These are phyloP conservation scores for Acanthochlamys bracteata DNA, from an alignment of 106 monocot genomes.

Conservation along the genomic window DNA sequence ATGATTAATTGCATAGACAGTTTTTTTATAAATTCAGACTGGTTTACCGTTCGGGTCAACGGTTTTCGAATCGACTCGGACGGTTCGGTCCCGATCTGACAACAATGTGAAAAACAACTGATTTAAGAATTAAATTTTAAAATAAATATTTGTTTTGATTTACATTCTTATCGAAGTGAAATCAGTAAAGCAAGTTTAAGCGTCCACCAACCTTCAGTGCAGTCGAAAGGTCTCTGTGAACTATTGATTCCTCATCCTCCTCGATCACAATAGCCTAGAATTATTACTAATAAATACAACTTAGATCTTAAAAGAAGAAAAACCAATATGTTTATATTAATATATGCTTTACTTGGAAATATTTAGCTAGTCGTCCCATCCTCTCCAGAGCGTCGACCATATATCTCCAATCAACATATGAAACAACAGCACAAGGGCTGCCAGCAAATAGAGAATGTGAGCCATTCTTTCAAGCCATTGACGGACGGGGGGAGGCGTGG, in stretches of 20 bases:
- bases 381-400: conserved; percentile 67
- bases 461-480: conserved; percentile 83
- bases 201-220: conserved; percentile 59
- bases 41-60: too few relatives aligned
- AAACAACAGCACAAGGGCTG: conserved; percentile 87
- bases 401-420: conserved; percentile 72
- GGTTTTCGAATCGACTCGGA: too few relatives aligned
- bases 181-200: too few relatives aligned
- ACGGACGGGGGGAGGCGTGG: too few relatives aligned
- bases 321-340: neutral
- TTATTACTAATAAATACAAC: neutral
- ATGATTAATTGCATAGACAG: too few relatives aligned
- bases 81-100: too few relatives aligned
- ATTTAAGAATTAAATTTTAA: too few relatives aligned
- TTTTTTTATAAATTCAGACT: too few relatives aligned
- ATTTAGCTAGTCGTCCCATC: conserved; percentile 61
- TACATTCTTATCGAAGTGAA: too few relatives aligned
- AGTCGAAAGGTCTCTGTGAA: conserved; percentile 94
- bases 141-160: too few relatives aligned
- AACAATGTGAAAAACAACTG: too few relatives aligned
- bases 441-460: conserved; percentile 76
- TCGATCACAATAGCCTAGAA: conserved; percentile 75
- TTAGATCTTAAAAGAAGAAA: neutral
- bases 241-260: conserved; percentile 99
- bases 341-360: conserved; percentile 62